Conservation (phyloP, 2,329 filamentous ascomycete genomes). For the Fusarium gaditjirri region DNA sequence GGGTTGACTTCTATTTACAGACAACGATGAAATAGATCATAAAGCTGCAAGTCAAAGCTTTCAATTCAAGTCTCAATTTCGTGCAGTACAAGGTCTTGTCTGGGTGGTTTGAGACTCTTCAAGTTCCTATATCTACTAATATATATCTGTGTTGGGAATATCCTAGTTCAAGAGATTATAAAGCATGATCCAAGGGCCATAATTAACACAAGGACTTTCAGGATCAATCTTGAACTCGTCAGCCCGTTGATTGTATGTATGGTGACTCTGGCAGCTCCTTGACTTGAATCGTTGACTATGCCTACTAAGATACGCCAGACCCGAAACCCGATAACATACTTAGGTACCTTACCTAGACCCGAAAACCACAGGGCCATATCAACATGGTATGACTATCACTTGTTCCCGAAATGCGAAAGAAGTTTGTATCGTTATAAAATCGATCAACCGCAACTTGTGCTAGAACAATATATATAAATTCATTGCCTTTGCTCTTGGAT, state of each 20-base stretch:
- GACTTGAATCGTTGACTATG: not conserved
- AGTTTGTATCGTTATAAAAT: not conserved
- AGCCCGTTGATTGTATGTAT: not conserved
- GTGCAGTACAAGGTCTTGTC: not conserved
- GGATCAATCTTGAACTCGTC: not conserved
- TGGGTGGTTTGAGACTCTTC: not conserved
- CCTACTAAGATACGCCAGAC: slow-evolving; percentile 15
- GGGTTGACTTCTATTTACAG: not conserved
- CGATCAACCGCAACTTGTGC: not conserved
- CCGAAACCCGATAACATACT: slow-evolving; percentile 31
- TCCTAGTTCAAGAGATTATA: not conserved
- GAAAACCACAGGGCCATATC: slow-evolving; percentile 1
- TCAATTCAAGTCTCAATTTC: too few species aligned
- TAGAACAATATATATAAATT: not conserved
- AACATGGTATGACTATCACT: not conserved
- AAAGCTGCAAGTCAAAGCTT: not conserved
- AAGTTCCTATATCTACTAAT: not conserved
- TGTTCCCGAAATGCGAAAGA: slow-evolving; percentile 24
- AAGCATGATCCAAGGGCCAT: not conserved
- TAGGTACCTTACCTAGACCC: slow-evolving; percentile 9
- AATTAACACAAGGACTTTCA: not conserved
- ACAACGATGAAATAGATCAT: not conserved
- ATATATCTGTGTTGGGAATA: not conserved
- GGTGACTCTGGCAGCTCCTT: not conserved
- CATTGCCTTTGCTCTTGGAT: not conserved